Conservation (phyloP, 768 basidiomycete species). For the Termitomyces sp. region DNA sequence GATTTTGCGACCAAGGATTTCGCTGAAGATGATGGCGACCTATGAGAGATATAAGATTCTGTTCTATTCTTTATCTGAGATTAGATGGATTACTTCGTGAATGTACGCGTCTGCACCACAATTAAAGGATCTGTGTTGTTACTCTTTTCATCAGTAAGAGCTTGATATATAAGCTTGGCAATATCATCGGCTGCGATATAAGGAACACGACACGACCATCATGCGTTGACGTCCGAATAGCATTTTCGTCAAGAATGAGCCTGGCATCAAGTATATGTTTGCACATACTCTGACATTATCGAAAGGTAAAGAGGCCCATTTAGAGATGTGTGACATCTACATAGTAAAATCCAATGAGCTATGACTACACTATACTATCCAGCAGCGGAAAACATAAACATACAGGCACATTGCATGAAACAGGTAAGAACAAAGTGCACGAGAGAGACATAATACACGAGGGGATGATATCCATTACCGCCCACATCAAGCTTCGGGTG, state of each 20-base stretch:
- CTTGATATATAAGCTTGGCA: slow-evolving; percentile 27
- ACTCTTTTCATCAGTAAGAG: slow-evolving; percentile 23
- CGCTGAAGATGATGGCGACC: slow-evolving; percentile 1
- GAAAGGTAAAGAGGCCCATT: no score
- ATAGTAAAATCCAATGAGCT: no score
- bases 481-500: no score
- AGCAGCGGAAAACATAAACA: no score
- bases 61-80: background rate
- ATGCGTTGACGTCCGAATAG: slow-evolving; percentile 4
- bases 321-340: no score
- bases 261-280: no score
- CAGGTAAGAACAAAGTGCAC: no score
- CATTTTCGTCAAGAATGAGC: background rate
- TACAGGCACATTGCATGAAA: no score
- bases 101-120: slow-evolving; percentile 21
- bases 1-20: slow-evolving; percentile 1
- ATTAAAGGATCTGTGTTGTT: slow-evolving; percentile 20
- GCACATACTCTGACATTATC: no score
- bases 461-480: no score
- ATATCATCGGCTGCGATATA: slow-evolving; percentile 28
- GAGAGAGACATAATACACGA: no score
- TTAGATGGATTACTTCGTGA: slow-evolving; percentile 23
- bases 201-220: slow-evolving; percentile 24
- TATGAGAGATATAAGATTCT: background rate
- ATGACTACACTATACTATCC: no score